Conservation (phyloP, 1,284 basidiomycete species). For the Irpex sp. region DNA sequence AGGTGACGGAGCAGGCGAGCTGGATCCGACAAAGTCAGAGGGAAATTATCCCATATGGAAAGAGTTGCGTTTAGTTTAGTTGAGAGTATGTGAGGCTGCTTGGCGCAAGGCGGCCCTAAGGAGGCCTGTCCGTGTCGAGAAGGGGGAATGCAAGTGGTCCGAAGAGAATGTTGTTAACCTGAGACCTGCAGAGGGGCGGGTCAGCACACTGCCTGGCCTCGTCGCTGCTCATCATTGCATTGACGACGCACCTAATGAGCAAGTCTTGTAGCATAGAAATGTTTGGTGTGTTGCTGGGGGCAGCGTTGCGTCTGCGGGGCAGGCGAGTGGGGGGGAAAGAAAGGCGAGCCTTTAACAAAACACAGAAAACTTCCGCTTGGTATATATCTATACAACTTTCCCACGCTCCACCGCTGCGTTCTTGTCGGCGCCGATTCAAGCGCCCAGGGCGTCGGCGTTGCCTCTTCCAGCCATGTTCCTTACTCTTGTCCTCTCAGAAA, state of each 20-base stretch:
- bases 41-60: conserved; percentile 60
- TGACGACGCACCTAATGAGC: conserved; percentile 10
- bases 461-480: neutral
- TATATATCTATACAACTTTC: conserved; percentile 10
- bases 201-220: conserved; percentile 2
- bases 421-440: neutral
- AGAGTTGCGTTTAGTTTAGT: neutral
- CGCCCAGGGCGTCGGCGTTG: neutral
- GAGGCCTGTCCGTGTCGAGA: conserved; percentile 69
- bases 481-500: neutral
- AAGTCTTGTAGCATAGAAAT: conserved; percentile 10
- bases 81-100: neutral
- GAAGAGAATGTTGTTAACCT: conserved; percentile 54
- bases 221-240: neutral
- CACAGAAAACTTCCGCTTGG: neutral
- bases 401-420: conserved; percentile 5
- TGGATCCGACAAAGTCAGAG: conserved; percentile 29
- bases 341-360: conserved; percentile 13
- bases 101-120: conserved; percentile 42
- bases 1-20: conserved; percentile 29
- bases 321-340: conserved; percentile 9
- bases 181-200: conserved; percentile 27
- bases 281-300: neutral
- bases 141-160: conserved; percentile 54
- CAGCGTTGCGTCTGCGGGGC: conserved; percentile 7